Evolutionary conservation across 2,329 filamentous ascomycete species (phyloP).

Genomic region (Calonectria crousiana): DNA sequence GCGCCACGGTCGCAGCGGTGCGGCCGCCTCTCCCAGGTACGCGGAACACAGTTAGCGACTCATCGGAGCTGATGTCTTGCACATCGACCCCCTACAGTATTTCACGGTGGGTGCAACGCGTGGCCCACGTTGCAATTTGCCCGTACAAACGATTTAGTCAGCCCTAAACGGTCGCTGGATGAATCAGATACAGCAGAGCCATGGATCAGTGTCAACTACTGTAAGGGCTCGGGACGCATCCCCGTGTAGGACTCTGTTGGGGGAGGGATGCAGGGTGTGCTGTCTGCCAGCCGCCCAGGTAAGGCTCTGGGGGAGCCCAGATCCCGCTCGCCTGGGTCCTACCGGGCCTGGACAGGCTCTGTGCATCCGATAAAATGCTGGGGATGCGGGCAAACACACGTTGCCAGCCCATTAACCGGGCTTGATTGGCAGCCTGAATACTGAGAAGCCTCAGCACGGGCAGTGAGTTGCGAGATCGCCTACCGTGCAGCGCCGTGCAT

Average conservation of each 20-base stretch:
- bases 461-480: background rate
- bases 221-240: background rate
- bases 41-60: background rate
- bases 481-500: background rate
- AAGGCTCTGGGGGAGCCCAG: background rate
- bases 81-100: background rate
- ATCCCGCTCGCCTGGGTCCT: background rate
- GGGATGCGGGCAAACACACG: background rate
- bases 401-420: background rate
- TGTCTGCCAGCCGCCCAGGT: background rate
- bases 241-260: background rate
- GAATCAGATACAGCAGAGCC: background rate
- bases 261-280: background rate
- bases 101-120: constrained; percentile 6
- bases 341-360: background rate
- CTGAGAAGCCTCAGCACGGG: background rate
- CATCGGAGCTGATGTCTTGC: background rate
- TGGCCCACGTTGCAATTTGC: background rate
- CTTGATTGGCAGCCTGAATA: background rate
- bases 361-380: background rate
- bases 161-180: constrained; percentile 1
- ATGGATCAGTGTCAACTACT: background rate
- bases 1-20: background rate
- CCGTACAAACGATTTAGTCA: background rate
- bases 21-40: background rate